Evolutionary conservation across 352 stramenopile species (phyloP).

Genomic region (Globisporangium lucens): DNA sequence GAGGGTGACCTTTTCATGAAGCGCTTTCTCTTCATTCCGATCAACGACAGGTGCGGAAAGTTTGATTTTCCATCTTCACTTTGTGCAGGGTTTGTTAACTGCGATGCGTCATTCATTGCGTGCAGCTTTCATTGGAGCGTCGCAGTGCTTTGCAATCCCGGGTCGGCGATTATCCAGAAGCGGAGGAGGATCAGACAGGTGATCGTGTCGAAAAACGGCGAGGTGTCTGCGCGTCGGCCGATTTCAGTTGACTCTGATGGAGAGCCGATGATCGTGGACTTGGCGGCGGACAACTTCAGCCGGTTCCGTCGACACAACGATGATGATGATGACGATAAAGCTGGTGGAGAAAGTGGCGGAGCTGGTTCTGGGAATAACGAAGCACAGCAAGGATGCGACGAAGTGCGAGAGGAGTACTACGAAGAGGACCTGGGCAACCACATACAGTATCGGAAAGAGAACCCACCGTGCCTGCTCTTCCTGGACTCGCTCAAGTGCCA

Average conservation of each 20-base stretch:
- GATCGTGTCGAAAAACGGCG: conserved; percentile 8
- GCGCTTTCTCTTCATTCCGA: conserved; percentile 86
- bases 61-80: too few relatives aligned
- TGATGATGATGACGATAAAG: neutral
- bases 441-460: conserved; percentile 29
- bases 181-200: conserved; percentile 19
- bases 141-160: conserved; percentile 83
- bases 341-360: neutral
- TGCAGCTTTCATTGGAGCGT: conserved; percentile 89
- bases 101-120: neutral
- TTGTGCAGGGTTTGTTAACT: too few relatives aligned
- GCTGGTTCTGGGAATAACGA: neutral
- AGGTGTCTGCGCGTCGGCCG: conserved; percentile 17
- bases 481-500: conserved; percentile 95
- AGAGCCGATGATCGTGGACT: conserved; percentile 24
- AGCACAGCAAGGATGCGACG: conserved; percentile 6
- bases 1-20: conserved; percentile 84
- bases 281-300: conserved; percentile 28
- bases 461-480: conserved; percentile 88
- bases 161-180: conserved; percentile 58
- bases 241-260: conserved; percentile 12
- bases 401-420: conserved; percentile 23
- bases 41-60: conserved; percentile 73
- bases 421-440: conserved; percentile 51
- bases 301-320: conserved; percentile 11